Base-by-base conservation (phyloP, 2,329 filamentous ascomycete genomes). In the Ophiocordyceps camponoti-saundersi region DNA sequence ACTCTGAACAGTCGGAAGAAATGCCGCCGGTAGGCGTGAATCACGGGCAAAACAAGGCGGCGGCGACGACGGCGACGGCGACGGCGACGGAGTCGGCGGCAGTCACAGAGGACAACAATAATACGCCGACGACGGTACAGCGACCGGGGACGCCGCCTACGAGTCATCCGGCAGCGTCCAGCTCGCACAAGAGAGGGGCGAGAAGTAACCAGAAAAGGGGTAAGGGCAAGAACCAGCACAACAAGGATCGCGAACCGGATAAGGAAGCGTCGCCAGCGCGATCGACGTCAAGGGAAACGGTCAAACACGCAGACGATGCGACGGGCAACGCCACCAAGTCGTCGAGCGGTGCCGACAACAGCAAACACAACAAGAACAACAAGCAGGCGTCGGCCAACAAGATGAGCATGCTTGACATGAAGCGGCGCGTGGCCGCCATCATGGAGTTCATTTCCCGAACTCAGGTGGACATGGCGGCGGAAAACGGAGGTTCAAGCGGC, bases 401-500 rank as follows among this genome's bases (percentile, higher is more conserved):
- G 60, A 77, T 88, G 48, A 89, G 80, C 26, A 85, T 93, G 80
- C 81, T 81, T 49, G 88, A 95, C 58, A 88, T 94, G 78, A 86
- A 85, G 64, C 79, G 85, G 52, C 81, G 87, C 11, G 86, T 89
- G 6, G 77, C 84, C 4, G 83, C 77, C 20, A 93, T 95, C 59
- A 73, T 94, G 49, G 87, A 92, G 54, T 95, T 90, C 58, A 95
- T 95, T 52, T 82, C 84, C 4, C 79, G 86, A 53, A 90, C 87
- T 48, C 88, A 95, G 61, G 72, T 94, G 7, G 89, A 95, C 57
- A 75, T 94, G 64, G 87, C 85, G 2, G 79, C 76, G 29, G 82
- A 80, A 50, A 46, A 49, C 30, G 48, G 48, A 13, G 64, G 67
- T 61, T 64, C 66, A 50, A 48, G 39, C 40, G 51, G 64, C 21